Base-by-base conservation (phyloP, 2,329 filamentous ascomycete genomes). In the Aureobasidium uvarum region DNA sequence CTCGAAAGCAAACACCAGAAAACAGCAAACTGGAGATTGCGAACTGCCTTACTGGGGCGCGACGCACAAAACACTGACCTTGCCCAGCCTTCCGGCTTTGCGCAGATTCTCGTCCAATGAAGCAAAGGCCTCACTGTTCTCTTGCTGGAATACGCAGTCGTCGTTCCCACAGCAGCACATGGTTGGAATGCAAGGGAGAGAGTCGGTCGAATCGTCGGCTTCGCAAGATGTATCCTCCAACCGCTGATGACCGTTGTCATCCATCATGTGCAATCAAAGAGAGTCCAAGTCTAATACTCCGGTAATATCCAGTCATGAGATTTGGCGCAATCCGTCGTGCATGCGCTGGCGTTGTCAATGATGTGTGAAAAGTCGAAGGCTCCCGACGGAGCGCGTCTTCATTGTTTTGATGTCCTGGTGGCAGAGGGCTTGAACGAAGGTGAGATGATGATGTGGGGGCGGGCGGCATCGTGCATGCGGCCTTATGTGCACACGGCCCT, bases 21-120 rank as follows among this genome's bases (percentile, higher is more conserved):
- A 45, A 63, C 41, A 63, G 43, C 48, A 50, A 11, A 50, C 16
- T 50, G 25, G 60, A 63, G 25, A 63, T 63, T 52, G 43, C 36
- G 31, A 51, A 48, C 38, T 39, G 33, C 46, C 25, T 51, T 5
- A 54, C 4, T 25, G 25, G 23, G 33, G 60, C 60, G 60, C 60
- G 60, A 66, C 45, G 46, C 52, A 48, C 48, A 51, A 59, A 45
- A 68, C 69, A 86, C 91, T 75, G 89, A 97, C 94, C 90, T 97
- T 91, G 70, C 95, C 95, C 72, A 97, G 84, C 75, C 89, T 85
- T 56, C 92, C 95, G 46, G 95, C 95, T 62, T 86, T 91, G 72
- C 88, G 87, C 63, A 97, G 90, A 79, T 97, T 91, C 72, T 89
- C 89, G 78, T 98, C 94, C 69, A 98, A 84, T 67, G 86, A 89